phyloP scores from a whole-genome alignment of 139 green algal species.

The Closterium sp. region DNA sequence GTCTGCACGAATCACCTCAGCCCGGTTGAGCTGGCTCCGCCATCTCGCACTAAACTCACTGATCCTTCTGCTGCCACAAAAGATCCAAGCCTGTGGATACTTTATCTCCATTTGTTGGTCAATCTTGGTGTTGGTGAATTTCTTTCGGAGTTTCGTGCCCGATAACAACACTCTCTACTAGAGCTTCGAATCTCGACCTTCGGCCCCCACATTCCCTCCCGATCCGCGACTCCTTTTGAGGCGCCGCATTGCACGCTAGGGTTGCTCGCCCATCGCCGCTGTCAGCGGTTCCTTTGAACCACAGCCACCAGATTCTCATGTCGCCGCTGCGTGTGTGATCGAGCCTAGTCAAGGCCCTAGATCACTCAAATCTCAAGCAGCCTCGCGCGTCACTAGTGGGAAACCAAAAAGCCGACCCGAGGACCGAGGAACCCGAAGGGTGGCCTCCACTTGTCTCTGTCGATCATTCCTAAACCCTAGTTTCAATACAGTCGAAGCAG shows the following conservation, averaged over 20 bases:
- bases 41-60: background rate
- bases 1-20: background rate
- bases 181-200: background rate
- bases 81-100: no score
- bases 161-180: background rate
- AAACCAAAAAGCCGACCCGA: no score
- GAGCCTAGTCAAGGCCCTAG: background rate
- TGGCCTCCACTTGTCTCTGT: no score
- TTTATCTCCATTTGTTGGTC: no score
- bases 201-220: no score
- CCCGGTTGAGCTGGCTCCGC: background rate
- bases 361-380: background rate
- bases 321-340: background rate
- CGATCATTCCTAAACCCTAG: background rate
- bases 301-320: background rate
- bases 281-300: background rate
- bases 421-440: no score
- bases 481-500: background rate
- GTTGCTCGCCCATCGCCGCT: background rate
- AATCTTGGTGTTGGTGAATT: no score
- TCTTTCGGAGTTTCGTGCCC: no score
- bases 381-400: no score
- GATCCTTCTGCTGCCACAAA: background rate
- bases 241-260: background rate
- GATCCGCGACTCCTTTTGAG: background rate